These are phyloP conservation scores for Dujonia santamariae DNA, from an alignment of 1,139 yeast species.

Conservation along the genomic window DNA sequence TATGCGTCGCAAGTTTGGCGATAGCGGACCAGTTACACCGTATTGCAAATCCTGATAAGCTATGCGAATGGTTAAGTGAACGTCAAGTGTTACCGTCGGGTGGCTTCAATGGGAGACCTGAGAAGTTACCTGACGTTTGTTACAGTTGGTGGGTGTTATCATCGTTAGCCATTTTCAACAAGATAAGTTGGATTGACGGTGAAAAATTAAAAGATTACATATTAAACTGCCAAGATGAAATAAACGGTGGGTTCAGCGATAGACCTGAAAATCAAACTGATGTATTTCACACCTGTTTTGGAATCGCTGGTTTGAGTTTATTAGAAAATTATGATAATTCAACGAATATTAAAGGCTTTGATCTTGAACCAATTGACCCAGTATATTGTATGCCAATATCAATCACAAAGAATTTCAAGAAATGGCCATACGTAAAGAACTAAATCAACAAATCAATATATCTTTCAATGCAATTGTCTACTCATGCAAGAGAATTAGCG, in stretches of 20 bases:
- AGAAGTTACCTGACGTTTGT: conserved; percentile 93
- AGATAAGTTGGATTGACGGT: conserved; percentile 72
- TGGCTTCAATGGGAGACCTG: conserved; percentile 95
- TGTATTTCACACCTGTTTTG: conserved; percentile 89
- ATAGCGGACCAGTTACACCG: conserved; percentile 60
- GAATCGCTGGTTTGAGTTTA: conserved; percentile 80
- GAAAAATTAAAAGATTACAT: conserved; percentile 63
- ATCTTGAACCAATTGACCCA: conserved; percentile 60
- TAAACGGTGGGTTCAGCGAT: conserved; percentile 87
- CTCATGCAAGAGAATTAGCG: no score
- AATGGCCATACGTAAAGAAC: conserved; percentile 36
- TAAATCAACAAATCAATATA: no score
- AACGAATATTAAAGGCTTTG: conserved; percentile 12
- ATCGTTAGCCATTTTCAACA: conserved; percentile 64
- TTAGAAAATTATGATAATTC: conserved; percentile 46
- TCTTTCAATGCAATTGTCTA: no score
- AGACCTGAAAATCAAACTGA: conserved; percentile 89
- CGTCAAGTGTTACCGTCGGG: conserved; percentile 81
- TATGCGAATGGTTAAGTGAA: conserved; percentile 81
- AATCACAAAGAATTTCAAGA: conserved; percentile 44
- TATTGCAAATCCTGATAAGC: conserved; percentile 28
- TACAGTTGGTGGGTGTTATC: conserved; percentile 98
- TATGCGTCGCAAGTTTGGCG: conserved; percentile 79
- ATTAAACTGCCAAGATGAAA: conserved; percentile 70
- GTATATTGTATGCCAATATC: conserved; percentile 75